These are phyloP conservation scores for Nannochloris sp. DNA, from an alignment of 139 green algal genomes.

Conservation along the genomic window DNA sequence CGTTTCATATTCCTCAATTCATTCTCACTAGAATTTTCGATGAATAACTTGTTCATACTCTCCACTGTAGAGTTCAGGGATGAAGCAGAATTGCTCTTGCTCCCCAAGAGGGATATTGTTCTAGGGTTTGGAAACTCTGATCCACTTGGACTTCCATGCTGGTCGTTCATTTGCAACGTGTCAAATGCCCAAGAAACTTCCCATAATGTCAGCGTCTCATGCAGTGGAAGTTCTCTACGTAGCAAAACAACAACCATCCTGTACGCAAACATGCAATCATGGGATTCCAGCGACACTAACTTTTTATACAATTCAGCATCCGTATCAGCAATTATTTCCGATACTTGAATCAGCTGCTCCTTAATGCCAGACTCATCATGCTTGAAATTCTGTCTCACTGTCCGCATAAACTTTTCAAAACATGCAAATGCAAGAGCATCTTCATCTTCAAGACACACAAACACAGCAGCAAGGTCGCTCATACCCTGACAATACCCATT, in stretches of 20 bases:
- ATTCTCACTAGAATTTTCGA: background rate
- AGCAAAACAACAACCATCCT: conserved; percentile 71
- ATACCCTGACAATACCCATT: conserved; percentile 84
- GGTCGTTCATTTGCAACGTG: background rate
- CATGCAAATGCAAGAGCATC: conserved; percentile 79
- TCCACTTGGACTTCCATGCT: background rate
- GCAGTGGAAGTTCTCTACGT: conserved; percentile 57
- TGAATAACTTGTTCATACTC: background rate
- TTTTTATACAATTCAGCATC: conserved; percentile 38
- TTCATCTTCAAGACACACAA: conserved; percentile 68
- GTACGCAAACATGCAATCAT: conserved; percentile 76
- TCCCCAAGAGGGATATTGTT: no score
- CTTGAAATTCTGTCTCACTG: conserved; percentile 59
- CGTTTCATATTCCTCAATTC: background rate
- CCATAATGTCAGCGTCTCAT: conserved; percentile 33
- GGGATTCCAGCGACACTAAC: conserved; percentile 40
- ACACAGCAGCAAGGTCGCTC: conserved; percentile 74
- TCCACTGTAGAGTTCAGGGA: background rate
- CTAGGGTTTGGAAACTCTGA: background rate
- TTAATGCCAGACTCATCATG: conserved; percentile 62
- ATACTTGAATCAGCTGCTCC: conserved; percentile 44
- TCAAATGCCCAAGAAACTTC: conserved; percentile 19
- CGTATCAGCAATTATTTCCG: conserved; percentile 32
- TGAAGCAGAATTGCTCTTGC: conserved; percentile 4
- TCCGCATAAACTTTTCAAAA: conserved; percentile 69